phyloP scores from a whole-genome alignment of 2,329 filamentous ascomycete genomes.

The Trichoderma atroviride region DNA sequence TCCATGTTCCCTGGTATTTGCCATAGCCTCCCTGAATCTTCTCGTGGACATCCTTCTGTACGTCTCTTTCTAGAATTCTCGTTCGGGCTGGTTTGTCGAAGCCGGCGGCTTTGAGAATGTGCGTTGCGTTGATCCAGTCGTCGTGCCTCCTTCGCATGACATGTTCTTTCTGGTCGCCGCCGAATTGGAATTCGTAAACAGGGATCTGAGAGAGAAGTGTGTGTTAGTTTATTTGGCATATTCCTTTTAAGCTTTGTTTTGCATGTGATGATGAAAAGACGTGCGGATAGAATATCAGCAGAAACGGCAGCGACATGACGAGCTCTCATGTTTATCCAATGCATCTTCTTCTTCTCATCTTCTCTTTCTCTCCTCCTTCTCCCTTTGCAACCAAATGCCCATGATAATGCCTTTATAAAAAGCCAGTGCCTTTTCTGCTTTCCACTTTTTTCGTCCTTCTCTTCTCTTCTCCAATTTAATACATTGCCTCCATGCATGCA shows the following conservation, averaged over 20 bases:
- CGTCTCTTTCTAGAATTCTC: constrained; percentile 91
- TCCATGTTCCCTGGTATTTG: constrained; percentile 99
- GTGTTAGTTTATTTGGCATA: constrained; percentile 2
- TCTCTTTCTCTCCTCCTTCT: not conserved
- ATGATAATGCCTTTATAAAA: not conserved
- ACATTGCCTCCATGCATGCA: not conserved
- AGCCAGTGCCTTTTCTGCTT: not conserved
- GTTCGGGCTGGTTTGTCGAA: constrained; percentile 97
- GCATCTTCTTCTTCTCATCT: not conserved
- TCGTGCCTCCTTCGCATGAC: constrained; percentile 93
- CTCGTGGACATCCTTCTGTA: constrained; percentile 94
- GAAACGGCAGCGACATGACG: not conserved
- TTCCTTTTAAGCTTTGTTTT: not conserved
- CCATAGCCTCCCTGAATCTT: constrained; percentile 98
- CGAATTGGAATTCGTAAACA: constrained; percentile 91
- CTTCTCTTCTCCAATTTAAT: not conserved
- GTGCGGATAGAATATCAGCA: not conserved
- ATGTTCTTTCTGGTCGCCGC: constrained; percentile 76
- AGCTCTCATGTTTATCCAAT: not conserved
- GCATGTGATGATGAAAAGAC: not conserved
- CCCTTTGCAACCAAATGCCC: not conserved
- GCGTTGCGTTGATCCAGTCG: constrained; percentile 99
- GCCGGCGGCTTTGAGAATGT: constrained; percentile 94
- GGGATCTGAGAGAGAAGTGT: constrained; percentile 65
- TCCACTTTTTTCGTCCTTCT: not conserved